Percentiles rank a stretch among this genome's conserved stretches.
Conservation (phyloP, 1,139 yeast genomes). For the Scheffersomyces stambukii region DNA sequence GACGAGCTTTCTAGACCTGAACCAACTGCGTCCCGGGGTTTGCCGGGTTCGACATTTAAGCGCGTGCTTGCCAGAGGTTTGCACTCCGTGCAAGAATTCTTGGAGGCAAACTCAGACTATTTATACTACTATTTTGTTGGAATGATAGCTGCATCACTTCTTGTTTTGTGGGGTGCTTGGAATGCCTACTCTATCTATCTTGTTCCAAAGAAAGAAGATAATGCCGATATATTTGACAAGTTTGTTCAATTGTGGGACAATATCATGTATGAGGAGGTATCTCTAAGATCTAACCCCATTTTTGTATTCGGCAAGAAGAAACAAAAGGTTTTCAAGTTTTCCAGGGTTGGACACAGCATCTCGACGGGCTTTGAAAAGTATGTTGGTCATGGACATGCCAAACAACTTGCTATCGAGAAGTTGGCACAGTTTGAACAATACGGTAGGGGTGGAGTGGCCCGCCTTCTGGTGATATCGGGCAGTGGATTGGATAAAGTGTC, state of each 20-base stretch:
- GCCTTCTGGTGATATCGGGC: slow-evolving; percentile 1
- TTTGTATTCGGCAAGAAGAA: slow-evolving; percentile 6
- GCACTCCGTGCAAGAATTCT: slow-evolving; percentile 9
- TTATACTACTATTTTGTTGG: slow-evolving; percentile 15
- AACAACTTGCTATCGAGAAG: too few species aligned
- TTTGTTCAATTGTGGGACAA: slow-evolving; percentile 9
- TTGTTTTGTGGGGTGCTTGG: too few species aligned
- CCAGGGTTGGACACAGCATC: slow-evolving; percentile 4
- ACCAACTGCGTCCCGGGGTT: too few species aligned
- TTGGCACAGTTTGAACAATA: slow-evolving; percentile 1
- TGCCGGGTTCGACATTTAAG: too few species aligned
- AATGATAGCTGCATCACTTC: slow-evolving; percentile 6
- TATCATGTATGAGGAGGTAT: slow-evolving; percentile 12
- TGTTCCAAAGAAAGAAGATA: slow-evolving; percentile 4
- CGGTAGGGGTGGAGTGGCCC: slow-evolving; percentile 2
- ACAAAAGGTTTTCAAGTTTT: slow-evolving; percentile 7
- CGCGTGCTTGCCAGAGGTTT: slow-evolving; percentile 5
- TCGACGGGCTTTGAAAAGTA: too few species aligned
- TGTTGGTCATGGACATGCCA: too few species aligned
- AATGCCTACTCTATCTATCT: too few species aligned
- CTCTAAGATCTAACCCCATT: slow-evolving; percentile 1
- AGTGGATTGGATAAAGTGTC: too few species aligned
- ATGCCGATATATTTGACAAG: slow-evolving; percentile 9
- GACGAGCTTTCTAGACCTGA: too few species aligned
- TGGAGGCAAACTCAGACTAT: slow-evolving; percentile 17